These are phyloP conservation scores for Aspergillus fumigatus DNA, from an alignment of 2,329 filamentous ascomycete species.

Conservation along the genomic window DNA sequence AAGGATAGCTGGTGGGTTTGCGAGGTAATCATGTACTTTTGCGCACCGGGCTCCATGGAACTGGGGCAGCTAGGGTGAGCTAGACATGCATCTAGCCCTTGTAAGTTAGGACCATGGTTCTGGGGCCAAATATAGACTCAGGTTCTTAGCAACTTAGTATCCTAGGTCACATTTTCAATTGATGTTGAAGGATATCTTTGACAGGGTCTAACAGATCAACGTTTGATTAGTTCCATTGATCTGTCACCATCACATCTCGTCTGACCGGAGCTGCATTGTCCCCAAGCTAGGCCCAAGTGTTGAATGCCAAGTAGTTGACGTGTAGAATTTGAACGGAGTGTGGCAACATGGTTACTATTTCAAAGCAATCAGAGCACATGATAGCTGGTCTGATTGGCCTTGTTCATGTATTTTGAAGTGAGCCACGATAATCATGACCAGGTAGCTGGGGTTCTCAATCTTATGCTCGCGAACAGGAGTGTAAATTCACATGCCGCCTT, in stretches of 20 bases:
- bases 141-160: background rate
- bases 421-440: background rate
- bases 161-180: background rate
- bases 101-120: background rate
- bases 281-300: background rate
- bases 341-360: background rate
- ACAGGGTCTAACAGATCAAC: background rate
- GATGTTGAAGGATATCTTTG: background rate
- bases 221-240: constrained; percentile 1
- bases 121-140: background rate
- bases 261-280: background rate
- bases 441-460: background rate
- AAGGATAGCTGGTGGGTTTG: background rate
- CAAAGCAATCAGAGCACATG: background rate
- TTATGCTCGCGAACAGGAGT: background rate
- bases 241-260: constrained; percentile 1
- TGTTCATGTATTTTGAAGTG: background rate
- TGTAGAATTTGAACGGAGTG: background rate
- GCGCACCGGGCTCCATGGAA: background rate
- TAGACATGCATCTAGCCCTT: background rate
- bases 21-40: background rate
- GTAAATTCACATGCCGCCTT: background rate
- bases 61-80: background rate
- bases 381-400: background rate
- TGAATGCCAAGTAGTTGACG: background rate